Conservation (phyloP, 768 basidiomycete species). For the Mycena epipterygia region DNA sequence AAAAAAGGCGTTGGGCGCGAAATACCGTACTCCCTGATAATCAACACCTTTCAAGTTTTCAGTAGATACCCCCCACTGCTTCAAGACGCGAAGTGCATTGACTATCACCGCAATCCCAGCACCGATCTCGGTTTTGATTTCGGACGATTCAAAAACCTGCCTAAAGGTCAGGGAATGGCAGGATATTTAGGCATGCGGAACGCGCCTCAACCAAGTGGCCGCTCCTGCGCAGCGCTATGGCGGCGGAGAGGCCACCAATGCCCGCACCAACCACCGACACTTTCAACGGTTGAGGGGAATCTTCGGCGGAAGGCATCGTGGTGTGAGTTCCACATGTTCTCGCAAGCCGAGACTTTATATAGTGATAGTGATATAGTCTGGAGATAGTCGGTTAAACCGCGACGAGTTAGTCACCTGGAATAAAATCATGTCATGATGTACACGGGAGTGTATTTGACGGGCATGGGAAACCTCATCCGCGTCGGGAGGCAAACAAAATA, state of each 20-base stretch:
- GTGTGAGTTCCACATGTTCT: background rate
- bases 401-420: too few relatives aligned
- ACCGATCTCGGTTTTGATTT: slow-evolving; percentile 24
- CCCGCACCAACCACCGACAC: slow-evolving; percentile 28
- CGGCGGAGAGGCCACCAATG: slow-evolving; percentile 24
- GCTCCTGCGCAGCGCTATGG: slow-evolving; percentile 18
- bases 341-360: background rate
- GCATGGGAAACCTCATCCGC: too few relatives aligned
- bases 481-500: too few relatives aligned
- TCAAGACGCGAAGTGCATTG: slow-evolving; percentile 26
- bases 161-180: background rate
- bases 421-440: too few relatives aligned
- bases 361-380: too few relatives aligned
- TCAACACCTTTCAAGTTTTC: slow-evolving; percentile 18
- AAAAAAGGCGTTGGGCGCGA: background rate
- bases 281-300: slow-evolving; percentile 13
- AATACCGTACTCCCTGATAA: slow-evolving; percentile 15
- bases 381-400: too few relatives aligned
- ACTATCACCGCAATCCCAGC: slow-evolving; percentile 23
- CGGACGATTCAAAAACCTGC: slow-evolving; percentile 29
- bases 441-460: too few relatives aligned
- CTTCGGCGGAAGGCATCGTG: background rate
- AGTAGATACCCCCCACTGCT: background rate
- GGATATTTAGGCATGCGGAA: background rate
- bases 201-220: slow-evolving; percentile 27